Percentiles rank a stretch among this genome's conserved stretches.
Conservation (phyloP, 495 filamentous ascomycete genomes). For the Terfezia boudieri region DNA sequence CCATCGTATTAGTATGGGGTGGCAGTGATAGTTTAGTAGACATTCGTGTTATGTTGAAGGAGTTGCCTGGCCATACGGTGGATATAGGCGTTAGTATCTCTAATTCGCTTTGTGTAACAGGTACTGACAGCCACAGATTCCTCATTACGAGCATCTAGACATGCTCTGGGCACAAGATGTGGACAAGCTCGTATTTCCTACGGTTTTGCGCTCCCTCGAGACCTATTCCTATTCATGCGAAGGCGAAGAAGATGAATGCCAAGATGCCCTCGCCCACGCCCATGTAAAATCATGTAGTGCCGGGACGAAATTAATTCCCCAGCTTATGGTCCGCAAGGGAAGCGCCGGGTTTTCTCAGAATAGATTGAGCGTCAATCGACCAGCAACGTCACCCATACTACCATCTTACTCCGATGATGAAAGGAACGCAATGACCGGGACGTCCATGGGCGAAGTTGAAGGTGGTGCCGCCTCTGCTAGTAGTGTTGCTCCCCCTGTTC, state of each 20-base stretch:
- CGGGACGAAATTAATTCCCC: background rate
- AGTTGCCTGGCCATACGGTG: conserved; percentile 61
- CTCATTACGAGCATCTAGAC: conserved; percentile 88
- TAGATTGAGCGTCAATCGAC: background rate
- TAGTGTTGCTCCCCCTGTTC: background rate
- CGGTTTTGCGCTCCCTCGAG: conserved; percentile 73
- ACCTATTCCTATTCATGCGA: conserved; percentile 33
- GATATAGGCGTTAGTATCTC: conserved; percentile 32
- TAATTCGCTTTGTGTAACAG: background rate
- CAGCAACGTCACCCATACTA: background rate
- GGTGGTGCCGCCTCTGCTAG: background rate
- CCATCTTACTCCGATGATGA: conserved; percentile 11
- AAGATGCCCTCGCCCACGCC: conserved; percentile 17
- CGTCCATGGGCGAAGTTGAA: background rate
- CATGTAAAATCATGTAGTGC: background rate
- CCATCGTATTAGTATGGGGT: conserved; percentile 80
- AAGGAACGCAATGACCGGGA: background rate
- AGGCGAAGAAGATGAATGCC: conserved; percentile 15
- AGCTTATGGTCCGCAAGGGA: background rate
- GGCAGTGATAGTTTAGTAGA: conserved; percentile 90
- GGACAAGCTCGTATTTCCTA: conserved; percentile 59
- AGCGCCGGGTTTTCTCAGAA: background rate
- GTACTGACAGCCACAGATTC: conserved; percentile 24
- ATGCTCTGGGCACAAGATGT: conserved; percentile 90
- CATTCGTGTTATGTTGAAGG: conserved; percentile 73